phyloP scores from a whole-genome alignment of 306 rosid genomes.

The Trifolium fragiferum region DNA sequence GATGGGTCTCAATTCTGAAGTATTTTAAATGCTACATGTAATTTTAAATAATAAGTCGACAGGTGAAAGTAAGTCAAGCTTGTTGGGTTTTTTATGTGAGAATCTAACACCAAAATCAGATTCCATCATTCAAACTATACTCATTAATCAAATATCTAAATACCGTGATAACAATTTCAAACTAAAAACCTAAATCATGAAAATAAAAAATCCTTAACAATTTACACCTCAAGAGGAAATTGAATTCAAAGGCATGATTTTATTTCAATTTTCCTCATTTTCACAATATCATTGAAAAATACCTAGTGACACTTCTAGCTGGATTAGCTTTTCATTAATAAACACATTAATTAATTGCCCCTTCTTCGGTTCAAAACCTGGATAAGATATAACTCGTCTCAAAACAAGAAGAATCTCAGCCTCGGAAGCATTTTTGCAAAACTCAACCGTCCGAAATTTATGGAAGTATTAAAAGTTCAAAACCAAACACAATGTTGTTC shows the following conservation, averaged over 20 bases:
- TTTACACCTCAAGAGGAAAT: neutral
- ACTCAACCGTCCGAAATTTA: conserved; percentile 7
- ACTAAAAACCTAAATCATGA: neutral
- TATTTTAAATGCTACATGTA: conserved; percentile 4
- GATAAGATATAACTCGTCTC: conserved; percentile 9
- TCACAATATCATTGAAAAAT: conserved; percentile 4
- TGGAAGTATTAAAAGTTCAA: conserved; percentile 30
- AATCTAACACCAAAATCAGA: conserved; percentile 1
- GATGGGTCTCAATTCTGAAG: neutral
- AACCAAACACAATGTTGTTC: conserved; percentile 12
- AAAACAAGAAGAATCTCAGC: conserved; percentile 28
- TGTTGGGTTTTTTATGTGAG: conserved; percentile 3
- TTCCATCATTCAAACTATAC: neutral
- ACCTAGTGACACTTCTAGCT: neutral
- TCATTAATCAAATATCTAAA: neutral
- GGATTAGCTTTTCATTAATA: conserved; percentile 24
- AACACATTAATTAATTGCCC: conserved; percentile 10
- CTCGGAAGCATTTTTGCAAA: conserved; percentile 13
- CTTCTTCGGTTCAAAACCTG: conserved; percentile 14
- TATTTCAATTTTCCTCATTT: conserved; percentile 24
- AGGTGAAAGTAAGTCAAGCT: conserved; percentile 11
- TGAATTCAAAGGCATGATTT: neutral
- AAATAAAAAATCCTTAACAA: neutral
- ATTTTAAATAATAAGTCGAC: neutral
- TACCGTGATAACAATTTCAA: neutral